phyloP scores from a whole-genome alignment of 352 stramenopile genomes.

The Phytophthora vignae region DNA sequence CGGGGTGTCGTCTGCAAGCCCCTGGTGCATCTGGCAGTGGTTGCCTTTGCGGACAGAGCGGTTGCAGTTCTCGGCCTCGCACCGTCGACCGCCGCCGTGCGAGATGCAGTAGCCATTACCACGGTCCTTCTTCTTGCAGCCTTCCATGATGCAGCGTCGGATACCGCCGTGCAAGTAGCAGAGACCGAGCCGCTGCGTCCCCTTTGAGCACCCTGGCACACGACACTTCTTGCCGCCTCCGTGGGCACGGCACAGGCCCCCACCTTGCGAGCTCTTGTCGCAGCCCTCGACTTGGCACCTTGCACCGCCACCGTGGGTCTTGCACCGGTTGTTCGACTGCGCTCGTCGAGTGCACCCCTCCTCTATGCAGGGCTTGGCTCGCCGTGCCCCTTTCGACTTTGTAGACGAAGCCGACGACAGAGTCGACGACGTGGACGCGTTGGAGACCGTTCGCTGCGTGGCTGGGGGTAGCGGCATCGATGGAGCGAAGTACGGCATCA shows the following conservation, averaged over 20 bases:
- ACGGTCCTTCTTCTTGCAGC: constrained; percentile 85
- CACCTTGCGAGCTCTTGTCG: constrained; percentile 82
- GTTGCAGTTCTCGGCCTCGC: constrained; percentile 60
- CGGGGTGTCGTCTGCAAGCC: constrained; percentile 32
- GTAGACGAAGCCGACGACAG: constrained; percentile 36
- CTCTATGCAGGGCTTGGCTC: constrained; percentile 74
- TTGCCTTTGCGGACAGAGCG: constrained; percentile 82
- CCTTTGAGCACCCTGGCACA: constrained; percentile 73
- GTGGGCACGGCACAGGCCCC: constrained; percentile 56
- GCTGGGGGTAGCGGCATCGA: constrained; percentile 32
- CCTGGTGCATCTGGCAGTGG: constrained; percentile 75
- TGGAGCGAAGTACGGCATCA: constrained; percentile 22
- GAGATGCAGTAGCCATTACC: constrained; percentile 87
- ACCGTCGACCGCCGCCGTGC: constrained; percentile 78
- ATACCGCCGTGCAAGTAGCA: constrained; percentile 87
- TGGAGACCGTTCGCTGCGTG: constrained; percentile 31
- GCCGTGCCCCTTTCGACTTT: constrained; percentile 37
- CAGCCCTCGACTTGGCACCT: constrained; percentile 75
- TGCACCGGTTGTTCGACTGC: constrained; percentile 86
- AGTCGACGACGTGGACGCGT: constrained; percentile 35
- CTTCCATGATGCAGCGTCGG: constrained; percentile 71
- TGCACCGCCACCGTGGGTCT: constrained; percentile 80
- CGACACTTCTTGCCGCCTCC: constrained; percentile 80
- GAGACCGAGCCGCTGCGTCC: constrained; percentile 78
- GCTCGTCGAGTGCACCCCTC: constrained; percentile 68